Conservation (phyloP, 2,329 filamentous ascomycete species). For the Emergomyces pasteurianus region DNA sequence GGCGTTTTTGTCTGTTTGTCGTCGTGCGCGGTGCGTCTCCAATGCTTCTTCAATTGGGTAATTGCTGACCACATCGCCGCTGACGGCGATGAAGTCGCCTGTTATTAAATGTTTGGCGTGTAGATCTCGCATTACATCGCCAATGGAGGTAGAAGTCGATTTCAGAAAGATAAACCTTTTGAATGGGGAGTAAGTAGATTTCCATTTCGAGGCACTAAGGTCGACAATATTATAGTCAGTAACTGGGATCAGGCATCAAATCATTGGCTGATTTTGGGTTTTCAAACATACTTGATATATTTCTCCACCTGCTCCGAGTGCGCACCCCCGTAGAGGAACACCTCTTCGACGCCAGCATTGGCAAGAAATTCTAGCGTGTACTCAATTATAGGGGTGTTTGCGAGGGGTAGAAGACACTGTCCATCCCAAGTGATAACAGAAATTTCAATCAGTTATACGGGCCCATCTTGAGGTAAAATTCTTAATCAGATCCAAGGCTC, state of each 20-base stretch:
- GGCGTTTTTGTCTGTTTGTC: constrained; percentile 76
- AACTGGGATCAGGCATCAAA: not conserved
- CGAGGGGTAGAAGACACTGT: constrained; percentile 83
- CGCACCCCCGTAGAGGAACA: constrained; percentile 82
- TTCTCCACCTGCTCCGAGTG: constrained; percentile 78
- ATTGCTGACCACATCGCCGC: constrained; percentile 87
- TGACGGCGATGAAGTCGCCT: constrained; percentile 84
- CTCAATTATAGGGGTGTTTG: constrained; percentile 89
- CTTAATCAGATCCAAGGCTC: not conserved
- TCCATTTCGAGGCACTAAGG: constrained; percentile 58
- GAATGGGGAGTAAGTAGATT: constrained; percentile 63
- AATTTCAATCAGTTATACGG: constrained; percentile 2
- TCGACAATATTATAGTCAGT: not conserved
- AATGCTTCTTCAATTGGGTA: constrained; percentile 70
- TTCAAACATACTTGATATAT: constrained; percentile 53
- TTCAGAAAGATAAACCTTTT: constrained; percentile 71
- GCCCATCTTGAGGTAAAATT: not conserved
- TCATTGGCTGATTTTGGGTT: not conserved
- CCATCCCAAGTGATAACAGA: not conserved
- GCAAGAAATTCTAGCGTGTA: constrained; percentile 95
- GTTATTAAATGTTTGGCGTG: constrained; percentile 75
- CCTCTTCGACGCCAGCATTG: constrained; percentile 87
- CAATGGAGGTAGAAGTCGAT: constrained; percentile 74
- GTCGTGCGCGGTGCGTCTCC: constrained; percentile 65
- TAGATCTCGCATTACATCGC: constrained; percentile 88